Percentiles rank a stretch among this genome's conserved stretches.
phyloP scores from a whole-genome alignment of 768 basidiomycete genomes.

The Terana coerulea region DNA sequence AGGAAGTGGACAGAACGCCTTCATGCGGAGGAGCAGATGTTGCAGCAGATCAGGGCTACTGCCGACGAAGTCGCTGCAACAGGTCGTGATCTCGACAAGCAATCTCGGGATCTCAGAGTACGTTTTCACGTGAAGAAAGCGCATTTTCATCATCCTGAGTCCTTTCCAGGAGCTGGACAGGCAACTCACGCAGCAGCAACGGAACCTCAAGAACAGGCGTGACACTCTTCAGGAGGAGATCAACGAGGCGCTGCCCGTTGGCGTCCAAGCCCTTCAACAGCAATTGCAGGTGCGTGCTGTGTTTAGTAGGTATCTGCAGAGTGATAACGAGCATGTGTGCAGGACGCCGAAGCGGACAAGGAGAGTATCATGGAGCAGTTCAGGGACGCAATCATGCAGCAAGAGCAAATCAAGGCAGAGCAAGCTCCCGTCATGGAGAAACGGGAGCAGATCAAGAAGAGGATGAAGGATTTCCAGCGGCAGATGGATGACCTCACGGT shows the following conservation, averaged over 20 bases:
- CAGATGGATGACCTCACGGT: slow-evolving; percentile 42
- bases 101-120: background rate
- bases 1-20: slow-evolving; percentile 23
- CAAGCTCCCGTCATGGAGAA: slow-evolving; percentile 42
- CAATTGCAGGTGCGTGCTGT: slow-evolving; percentile 45
- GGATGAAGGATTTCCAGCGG: slow-evolving; percentile 45
- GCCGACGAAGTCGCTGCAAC: background rate
- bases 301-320: background rate
- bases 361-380: slow-evolving; percentile 45
- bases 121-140: too few species aligned
- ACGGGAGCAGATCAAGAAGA: slow-evolving; percentile 41
- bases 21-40: slow-evolving; percentile 19
- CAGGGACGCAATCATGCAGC: slow-evolving; percentile 39
- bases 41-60: background rate
- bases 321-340: background rate
- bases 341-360: slow-evolving; percentile 60
- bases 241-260: slow-evolving; percentile 66
- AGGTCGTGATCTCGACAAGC: background rate
- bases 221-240: slow-evolving; percentile 50
- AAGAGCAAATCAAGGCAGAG: slow-evolving; percentile 41
- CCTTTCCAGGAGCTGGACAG: background rate
- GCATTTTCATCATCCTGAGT: background rate
- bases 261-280: slow-evolving; percentile 52
- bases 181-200: slow-evolving; percentile 6
- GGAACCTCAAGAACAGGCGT: slow-evolving; percentile 30